Percentiles rank a stretch among this genome's conserved stretches.
Evolutionary conservation across 1,284 basidiomycete species (phyloP).

Genomic region (Heimioporus retisporus): DNA sequence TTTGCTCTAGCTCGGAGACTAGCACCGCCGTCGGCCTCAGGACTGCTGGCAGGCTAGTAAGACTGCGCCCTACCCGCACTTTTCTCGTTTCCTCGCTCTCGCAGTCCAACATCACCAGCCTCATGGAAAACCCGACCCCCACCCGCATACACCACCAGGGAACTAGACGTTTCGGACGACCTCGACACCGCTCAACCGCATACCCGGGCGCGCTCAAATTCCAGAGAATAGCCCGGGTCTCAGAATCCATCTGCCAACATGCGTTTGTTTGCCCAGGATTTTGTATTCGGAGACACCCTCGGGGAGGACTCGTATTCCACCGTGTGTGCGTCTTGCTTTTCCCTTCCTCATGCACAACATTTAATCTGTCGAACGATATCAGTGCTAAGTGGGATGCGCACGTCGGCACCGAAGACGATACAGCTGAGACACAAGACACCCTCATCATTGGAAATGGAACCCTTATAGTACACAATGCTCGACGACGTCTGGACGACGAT

Average conservation of each 20-base stretch:
- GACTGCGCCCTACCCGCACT: slow-evolving; percentile 68
- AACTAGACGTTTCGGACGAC: slow-evolving; percentile 59
- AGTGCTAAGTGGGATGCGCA: slow-evolving; percentile 65
- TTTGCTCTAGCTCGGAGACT: slow-evolving; percentile 67
- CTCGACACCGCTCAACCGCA: not conserved
- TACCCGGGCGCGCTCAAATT: slow-evolving; percentile 42
- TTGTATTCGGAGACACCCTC: slow-evolving; percentile 74
- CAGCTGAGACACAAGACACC: slow-evolving; percentile 19
- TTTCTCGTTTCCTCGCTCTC: slow-evolving; percentile 72
- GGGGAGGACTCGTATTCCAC: slow-evolving; percentile 89
- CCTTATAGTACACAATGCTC: slow-evolving; percentile 10
- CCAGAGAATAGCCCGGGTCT: slow-evolving; percentile 52
- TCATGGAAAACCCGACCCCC: slow-evolving; percentile 57
- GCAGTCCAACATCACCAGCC: slow-evolving; percentile 61
- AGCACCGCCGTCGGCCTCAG: slow-evolving; percentile 53
- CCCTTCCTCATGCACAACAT: slow-evolving; percentile 11
- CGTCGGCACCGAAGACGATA: slow-evolving; percentile 25
- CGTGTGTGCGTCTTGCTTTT: slow-evolving; percentile 51
- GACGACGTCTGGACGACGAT: slow-evolving; percentile 43
- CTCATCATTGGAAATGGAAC: slow-evolving; percentile 3
- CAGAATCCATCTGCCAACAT: slow-evolving; percentile 60
- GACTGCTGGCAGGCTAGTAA: slow-evolving; percentile 43
- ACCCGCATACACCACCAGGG: slow-evolving; percentile 69
- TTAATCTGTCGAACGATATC: slow-evolving; percentile 52
- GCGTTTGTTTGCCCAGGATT: slow-evolving; percentile 66